A percentile compares a stretch with the other conserved stretches of the same genome.
phyloP scores from a whole-genome alignment of 371 early-diverging fungal genomes.

The Globomyces sp. region DNA sequence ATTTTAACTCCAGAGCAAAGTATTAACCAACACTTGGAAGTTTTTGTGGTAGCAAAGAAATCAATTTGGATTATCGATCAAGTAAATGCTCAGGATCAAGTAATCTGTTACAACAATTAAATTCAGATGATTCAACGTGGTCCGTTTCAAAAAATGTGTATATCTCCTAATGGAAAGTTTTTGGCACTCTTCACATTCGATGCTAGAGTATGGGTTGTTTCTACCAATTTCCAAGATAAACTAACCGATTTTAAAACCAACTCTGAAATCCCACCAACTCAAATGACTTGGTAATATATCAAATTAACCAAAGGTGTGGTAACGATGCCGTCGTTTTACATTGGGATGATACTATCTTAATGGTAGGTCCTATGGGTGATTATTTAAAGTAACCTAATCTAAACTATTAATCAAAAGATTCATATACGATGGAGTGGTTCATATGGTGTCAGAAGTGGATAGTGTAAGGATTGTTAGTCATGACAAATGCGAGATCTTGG shows the following conservation, averaged over 20 bases:
- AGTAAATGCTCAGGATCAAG: constrained; percentile 76
- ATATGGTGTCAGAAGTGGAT: constrained; percentile 85
- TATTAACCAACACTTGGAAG: constrained; percentile 85
- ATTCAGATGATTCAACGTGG: constrained; percentile 73
- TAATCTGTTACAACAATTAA: constrained; percentile 36
- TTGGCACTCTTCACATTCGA: constrained; percentile 78
- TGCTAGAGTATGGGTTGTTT: constrained; percentile 89
- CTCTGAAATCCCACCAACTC: constrained; percentile 63
- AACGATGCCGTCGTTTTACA: constrained; percentile 87
- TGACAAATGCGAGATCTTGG: constrained; percentile 79
- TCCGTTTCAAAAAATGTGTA: constrained; percentile 81
- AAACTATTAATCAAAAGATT: constrained; percentile 40
- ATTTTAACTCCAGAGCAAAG: constrained; percentile 86
- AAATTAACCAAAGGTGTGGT: constrained; percentile 61
- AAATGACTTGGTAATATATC: constrained; percentile 67
- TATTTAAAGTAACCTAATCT: constrained; percentile 62
- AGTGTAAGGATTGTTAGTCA: constrained; percentile 87
- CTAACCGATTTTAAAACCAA: constrained; percentile 79
- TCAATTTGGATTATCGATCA: constrained; percentile 83
- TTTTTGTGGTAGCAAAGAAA: constrained; percentile 71
- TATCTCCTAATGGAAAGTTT: constrained; percentile 92
- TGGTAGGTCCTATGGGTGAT: constrained; percentile 94
- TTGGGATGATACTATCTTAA: constrained; percentile 76
- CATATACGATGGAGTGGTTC: constrained; percentile 74
- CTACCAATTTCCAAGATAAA: constrained; percentile 91